A percentile compares a stretch with the other conserved stretches of the same genome.
phyloP scores from a whole-genome alignment of 2,329 filamentous ascomycete species.

The Myriangium duriaei region DNA sequence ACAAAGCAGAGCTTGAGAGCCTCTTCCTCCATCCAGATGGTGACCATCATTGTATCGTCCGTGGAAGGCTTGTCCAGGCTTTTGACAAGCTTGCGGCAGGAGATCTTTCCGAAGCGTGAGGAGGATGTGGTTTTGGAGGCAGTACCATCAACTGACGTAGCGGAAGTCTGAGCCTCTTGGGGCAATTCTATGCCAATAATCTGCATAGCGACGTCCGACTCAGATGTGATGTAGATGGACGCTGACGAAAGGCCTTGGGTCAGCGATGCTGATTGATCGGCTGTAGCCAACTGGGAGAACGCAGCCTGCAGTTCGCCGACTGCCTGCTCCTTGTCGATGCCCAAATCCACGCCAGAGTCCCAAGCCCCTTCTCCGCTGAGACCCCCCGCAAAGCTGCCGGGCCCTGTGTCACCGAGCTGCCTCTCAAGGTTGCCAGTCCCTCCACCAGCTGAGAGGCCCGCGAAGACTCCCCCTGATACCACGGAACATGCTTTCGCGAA shows the following conservation, averaged over 20 bases:
- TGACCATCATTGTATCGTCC: constrained; percentile 36
- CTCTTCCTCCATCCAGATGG: constrained; percentile 56
- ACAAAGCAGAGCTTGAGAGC: constrained; percentile 44
- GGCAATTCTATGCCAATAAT: constrained; percentile 42
- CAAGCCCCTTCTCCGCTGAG: constrained; percentile 32
- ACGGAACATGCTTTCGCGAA: constrained; percentile 66
- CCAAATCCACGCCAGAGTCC: constrained; percentile 22
- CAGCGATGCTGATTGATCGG: constrained; percentile 18
- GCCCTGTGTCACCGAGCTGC: constrained; percentile 25
- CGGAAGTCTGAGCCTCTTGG: constrained; percentile 30
- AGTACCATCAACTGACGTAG: constrained; percentile 33
- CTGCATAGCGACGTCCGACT: constrained; percentile 48
- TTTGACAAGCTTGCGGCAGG: constrained; percentile 36
- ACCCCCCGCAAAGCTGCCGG: no score
- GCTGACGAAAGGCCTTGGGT: constrained; percentile 24
- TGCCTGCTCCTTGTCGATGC: constrained; percentile 36
- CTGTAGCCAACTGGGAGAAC: constrained; percentile 33
- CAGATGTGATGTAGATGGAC: constrained; percentile 23
- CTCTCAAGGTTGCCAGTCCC: no score
- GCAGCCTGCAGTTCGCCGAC: constrained; percentile 38
- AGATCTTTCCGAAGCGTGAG: constrained; percentile 41
- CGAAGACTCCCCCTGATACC: constrained; percentile 49
- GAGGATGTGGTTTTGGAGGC: constrained; percentile 21
- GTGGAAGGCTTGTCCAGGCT: constrained; percentile 22
- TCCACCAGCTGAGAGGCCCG: no score